Conservation (phyloP, 164 flowering plant species). For the Cinnamomum micranthum region DNA sequence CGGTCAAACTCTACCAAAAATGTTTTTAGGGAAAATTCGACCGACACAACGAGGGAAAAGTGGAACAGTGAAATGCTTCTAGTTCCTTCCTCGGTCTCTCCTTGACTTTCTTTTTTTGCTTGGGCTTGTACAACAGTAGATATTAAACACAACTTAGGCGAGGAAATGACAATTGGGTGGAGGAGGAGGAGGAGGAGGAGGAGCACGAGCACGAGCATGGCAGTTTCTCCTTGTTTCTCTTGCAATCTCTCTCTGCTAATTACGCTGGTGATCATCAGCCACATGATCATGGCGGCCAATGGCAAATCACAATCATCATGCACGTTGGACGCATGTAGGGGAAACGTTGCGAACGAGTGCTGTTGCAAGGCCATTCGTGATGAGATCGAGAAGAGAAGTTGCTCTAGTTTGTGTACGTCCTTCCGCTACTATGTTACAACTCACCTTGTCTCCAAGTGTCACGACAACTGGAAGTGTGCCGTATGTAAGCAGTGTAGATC, state of each 20-base stretch:
- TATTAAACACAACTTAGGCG: too few species aligned
- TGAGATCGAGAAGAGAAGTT: background rate
- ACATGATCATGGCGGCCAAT: background rate
- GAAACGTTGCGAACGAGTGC: background rate
- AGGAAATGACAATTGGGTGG: too few species aligned
- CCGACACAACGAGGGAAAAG: too few species aligned
- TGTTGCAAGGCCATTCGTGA: background rate
- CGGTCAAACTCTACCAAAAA: too few species aligned
- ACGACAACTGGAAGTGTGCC: background rate
- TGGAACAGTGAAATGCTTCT: too few species aligned
- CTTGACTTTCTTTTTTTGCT: too few species aligned
- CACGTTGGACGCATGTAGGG: background rate
- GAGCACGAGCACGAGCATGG: too few species aligned
- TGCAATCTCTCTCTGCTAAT: background rate
- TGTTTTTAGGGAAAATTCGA: too few species aligned
- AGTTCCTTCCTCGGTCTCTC: too few species aligned
- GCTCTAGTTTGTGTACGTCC: background rate
- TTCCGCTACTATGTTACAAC: background rate
- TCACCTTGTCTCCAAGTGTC: background rate
- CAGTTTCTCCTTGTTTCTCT: too few species aligned
- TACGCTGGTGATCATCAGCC: background rate
- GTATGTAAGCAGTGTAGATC: background rate
- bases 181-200: too few species aligned
- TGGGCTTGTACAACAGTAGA: too few species aligned
- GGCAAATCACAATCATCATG: background rate